Base-by-base conservation (phyloP, 805 yeast species). In the Metschnikowia hibisci region DNA sequence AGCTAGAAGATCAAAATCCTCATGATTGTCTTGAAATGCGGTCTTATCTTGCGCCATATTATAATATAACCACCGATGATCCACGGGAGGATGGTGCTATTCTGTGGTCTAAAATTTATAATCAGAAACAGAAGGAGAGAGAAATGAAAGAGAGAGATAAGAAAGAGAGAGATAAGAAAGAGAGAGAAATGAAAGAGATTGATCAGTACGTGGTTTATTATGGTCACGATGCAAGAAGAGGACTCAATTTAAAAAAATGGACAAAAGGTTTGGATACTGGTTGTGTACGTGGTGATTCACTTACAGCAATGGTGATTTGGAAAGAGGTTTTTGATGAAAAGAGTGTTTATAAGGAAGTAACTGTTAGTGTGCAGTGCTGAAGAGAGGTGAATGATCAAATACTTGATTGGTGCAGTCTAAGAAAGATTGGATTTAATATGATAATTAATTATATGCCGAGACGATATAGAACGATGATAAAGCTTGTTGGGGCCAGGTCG, bases 161-260 rank as follows among this genome's bases (percentile, higher is more conserved):
- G 23, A 8, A 20, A 20, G 23, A 20, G 4, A 6, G 4, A 2
- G n/a, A n/a, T n/a, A n/a, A n/a, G n/a, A n/a, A n/a, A n/a, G n/a
- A n/a, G n/a, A n/a, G n/a, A n/a, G n/a, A n/a, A n/a, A n/a, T n/a
- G n/a, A n/a, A 62, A 56, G 42, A 51, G 45, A 32, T 63, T 60
- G 48, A 62, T 53, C 36, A 67, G 41, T 32, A 41, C 13, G 67
- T 74, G 16, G 88, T 87, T 3, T 80, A 78, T 54, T 90, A 90
- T 58, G 98, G 97, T 1, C 98, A 90, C 58, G 95, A 87, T 58
- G 95, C 97, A 3, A 71, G 79, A 43, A 68, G 82, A 42, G 96
- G 96, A 1, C 73, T 89, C 39, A 79, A 76, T 43, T 50, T 82
- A 39, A 75, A 76, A 50, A 74, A 76, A 47, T 87, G 71, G 61